These are phyloP conservation scores for Arthrobotrys entomopaga DNA, from an alignment of 2,329 filamentous ascomycete species.

Conservation along the genomic window DNA sequence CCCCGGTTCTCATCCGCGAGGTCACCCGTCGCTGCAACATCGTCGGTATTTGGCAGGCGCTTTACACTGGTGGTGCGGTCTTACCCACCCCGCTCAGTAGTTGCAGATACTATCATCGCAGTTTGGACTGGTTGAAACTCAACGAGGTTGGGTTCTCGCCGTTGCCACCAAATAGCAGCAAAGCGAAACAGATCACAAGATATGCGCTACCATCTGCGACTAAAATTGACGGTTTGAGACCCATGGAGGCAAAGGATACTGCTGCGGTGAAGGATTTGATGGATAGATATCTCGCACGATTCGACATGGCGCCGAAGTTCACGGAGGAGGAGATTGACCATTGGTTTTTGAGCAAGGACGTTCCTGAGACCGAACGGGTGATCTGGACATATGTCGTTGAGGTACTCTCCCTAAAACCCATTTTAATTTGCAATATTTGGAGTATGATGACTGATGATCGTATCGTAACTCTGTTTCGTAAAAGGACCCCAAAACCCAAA, in stretches of 20 bases:
- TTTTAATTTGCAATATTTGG: not conserved
- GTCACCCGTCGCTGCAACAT: slow-evolving; percentile 92
- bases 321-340: slow-evolving; percentile 82
- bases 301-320: slow-evolving; percentile 85
- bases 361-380: slow-evolving; percentile 76
- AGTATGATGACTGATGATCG: no score
- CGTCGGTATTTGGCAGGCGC: slow-evolving; percentile 87
- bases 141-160: slow-evolving; percentile 95
- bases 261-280: slow-evolving; percentile 79
- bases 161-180: slow-evolving; percentile 83
- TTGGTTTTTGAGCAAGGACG: slow-evolving; percentile 81
- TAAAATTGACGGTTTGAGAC: slow-evolving; percentile 77
- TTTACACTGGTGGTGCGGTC: slow-evolving; percentile 92
- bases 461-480: no score
- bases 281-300: slow-evolving; percentile 79
- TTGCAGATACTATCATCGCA: slow-evolving; percentile 93
- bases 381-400: slow-evolving; percentile 95
- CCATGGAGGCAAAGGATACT: slow-evolving; percentile 82
- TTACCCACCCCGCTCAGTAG: slow-evolving; percentile 91
- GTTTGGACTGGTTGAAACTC: slow-evolving; percentile 94
- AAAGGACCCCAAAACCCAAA: slow-evolving; percentile 72
- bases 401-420: slow-evolving; percentile 61
- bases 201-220: slow-evolving; percentile 83
- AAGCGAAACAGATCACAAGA: slow-evolving; percentile 82
- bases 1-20: slow-evolving; percentile 96